A percentile compares a stretch with the other conserved stretches of the same genome.
Conservation (phyloP, 2,329 filamentous ascomycete genomes). For the Penicillium sp. region DNA sequence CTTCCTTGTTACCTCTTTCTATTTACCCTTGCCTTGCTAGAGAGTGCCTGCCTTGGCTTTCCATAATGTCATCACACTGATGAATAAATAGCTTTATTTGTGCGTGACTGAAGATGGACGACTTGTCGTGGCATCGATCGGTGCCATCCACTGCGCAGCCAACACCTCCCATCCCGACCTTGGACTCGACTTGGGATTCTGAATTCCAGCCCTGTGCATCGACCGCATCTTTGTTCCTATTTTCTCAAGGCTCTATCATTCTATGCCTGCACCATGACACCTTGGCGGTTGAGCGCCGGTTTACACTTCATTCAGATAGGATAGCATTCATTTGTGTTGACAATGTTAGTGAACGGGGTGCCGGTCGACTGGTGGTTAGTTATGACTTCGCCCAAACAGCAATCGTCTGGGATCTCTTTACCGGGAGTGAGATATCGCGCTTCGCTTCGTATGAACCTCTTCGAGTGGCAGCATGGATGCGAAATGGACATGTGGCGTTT, state of each 20-base stretch:
- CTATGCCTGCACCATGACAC: conserved; percentile 91
- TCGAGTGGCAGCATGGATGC: conserved; percentile 87
- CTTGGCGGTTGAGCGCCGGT: conserved; percentile 79
- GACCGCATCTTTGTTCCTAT: conserved; percentile 85
- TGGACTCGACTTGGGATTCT: conserved; percentile 29
- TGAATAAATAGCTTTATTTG: conserved; percentile 9
- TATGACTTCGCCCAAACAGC: conserved; percentile 88
- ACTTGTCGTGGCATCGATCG: conserved; percentile 57
- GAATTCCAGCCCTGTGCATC: conserved; percentile 84
- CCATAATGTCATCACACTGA: conserved; percentile 12
- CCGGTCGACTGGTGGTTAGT: conserved; percentile 82
- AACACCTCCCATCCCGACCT: conserved; percentile 41
- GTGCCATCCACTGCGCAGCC: conserved; percentile 56
- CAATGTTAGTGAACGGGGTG: conserved; percentile 81
- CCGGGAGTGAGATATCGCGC: conserved; percentile 83
- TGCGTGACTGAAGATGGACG: conserved; percentile 48
- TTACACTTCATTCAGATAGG: conserved; percentile 77
- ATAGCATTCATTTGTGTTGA: conserved; percentile 83
- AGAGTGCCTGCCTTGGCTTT: not conserved
- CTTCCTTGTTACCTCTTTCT: not conserved
- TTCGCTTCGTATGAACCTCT: conserved; percentile 89
- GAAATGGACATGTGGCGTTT: conserved; percentile 93
- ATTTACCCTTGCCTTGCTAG: not conserved
- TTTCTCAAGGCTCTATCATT: conserved; percentile 75
- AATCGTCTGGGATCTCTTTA: conserved; percentile 95